Base-by-base conservation (phyloP, 768 basidiomycete species). In the Coprinopsis strossmayeri region DNA sequence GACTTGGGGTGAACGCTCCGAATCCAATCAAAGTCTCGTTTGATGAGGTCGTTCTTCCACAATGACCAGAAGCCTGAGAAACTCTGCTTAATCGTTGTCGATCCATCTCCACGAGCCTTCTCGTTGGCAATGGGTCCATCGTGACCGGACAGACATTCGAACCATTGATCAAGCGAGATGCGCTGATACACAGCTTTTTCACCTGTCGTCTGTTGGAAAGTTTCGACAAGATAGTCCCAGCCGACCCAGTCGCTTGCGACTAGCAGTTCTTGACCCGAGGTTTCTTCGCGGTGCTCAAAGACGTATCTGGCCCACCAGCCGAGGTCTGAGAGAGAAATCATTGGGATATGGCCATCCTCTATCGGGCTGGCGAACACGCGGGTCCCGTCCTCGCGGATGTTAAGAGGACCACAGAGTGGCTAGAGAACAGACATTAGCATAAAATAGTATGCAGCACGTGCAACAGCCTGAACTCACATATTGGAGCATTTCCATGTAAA, bases 21-120 rank as follows among this genome's bases (percentile, higher is more conserved):
- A 23, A 75, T 61, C 72, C 73, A 74, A 4, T 68, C 66, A 64
- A 72, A 67, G 50, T 77, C 69, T 53, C 69, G 60, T 52, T 59
- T 63, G 35, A 77, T 56, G 28, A 74, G 54, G 51, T 69, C 67
- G 46, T 78, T 74, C 26, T 70, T 57, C 62, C 64, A 77, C 43
- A 66, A 46, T 10, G 61, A 61, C 71, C 70, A 77, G 58, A 68
- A 74, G 2, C 62, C 67, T 23, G 60, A 59, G 56, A 75, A 76
- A 55, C 70, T 74, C 60, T 72, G 57, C 34, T 57, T 56, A 17
- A 63, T 58, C 9, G 63, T 68, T 20, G 63, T 68, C 26, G 62
- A 60, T 2, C 61, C 64, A 40, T 64, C 61, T n/a, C 60, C 59
- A 3, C 47, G 56, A 32, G 47, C 26, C 27, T 61, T 62, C 42